Percentiles rank a stretch among this genome's conserved stretches.
These are phyloP conservation scores for Condylostoma magnum DNA, from an alignment of 169 alveolate species.

Conservation along the genomic window DNA sequence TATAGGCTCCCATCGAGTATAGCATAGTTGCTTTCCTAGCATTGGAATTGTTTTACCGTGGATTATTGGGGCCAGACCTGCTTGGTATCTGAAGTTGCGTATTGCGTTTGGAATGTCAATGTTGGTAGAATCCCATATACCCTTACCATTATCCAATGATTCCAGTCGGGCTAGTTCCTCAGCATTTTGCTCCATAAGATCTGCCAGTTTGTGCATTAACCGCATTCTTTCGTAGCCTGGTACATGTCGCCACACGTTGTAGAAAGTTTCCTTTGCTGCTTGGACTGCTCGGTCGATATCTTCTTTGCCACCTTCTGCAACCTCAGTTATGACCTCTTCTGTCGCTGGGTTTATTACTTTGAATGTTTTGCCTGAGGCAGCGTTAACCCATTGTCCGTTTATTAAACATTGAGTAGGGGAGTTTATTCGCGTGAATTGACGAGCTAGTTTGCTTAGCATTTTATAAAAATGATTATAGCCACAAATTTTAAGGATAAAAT, in stretches of 20 bases:
- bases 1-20: slow-evolving; percentile 80
- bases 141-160: slow-evolving; percentile 84
- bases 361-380: slow-evolving; percentile 45
- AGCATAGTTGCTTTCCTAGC: slow-evolving; percentile 36
- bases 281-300: slow-evolving; percentile 84
- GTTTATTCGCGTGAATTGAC: slow-evolving; percentile 14
- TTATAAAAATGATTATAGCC: too few relatives aligned
- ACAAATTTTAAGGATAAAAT: too few relatives aligned
- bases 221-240: slow-evolving; percentile 58
- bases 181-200: slow-evolving; percentile 61
- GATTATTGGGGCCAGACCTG: slow-evolving; percentile 79
- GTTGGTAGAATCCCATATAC: slow-evolving; percentile 44
- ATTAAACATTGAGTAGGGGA: slow-evolving; percentile 56
- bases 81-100: slow-evolving; percentile 49
- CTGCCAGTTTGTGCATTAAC: slow-evolving; percentile 68
- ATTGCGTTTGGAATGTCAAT: not conserved
- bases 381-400: slow-evolving; percentile 60
- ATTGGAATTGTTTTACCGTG: slow-evolving; percentile 65
- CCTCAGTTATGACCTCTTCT: slow-evolving; percentile 50
- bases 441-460: not conserved
- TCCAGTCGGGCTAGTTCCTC: slow-evolving; percentile 82
- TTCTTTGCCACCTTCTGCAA: slow-evolving; percentile 59
- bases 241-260: slow-evolving; percentile 63
- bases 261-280: slow-evolving; percentile 80
- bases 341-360: slow-evolving; percentile 68